Evolutionary conservation across 2,329 filamentous ascomycete species (phyloP).

Genomic region (Cyclaneusma minus): DNA sequence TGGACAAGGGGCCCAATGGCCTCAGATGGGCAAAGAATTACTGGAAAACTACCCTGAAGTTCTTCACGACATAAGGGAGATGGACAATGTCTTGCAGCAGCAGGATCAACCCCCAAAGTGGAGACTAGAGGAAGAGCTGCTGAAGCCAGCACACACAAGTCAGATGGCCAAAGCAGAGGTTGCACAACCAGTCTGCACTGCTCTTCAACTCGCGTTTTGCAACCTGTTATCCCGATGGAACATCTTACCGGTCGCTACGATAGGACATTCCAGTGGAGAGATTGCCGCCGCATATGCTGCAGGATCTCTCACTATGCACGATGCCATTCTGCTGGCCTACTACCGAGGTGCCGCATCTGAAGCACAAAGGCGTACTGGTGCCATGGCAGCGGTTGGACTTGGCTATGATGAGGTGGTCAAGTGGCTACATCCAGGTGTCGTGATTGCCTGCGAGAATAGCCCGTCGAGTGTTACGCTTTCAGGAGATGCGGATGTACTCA

Average conservation of each 20-base stretch:
- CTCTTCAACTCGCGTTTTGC: slow-evolving; percentile 29
- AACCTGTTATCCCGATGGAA: slow-evolving; percentile 23
- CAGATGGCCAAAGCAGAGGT: too few relatives aligned
- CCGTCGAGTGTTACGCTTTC: slow-evolving; percentile 11
- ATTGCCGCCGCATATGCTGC: slow-evolving; percentile 11
- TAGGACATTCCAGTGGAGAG: slow-evolving; percentile 11
- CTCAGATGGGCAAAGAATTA: slow-evolving; percentile 12
- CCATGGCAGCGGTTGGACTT: slow-evolving; percentile 36
- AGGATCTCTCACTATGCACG: slow-evolving; percentile 5
- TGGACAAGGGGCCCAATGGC: slow-evolving; percentile 18
- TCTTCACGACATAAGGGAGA: slow-evolving; percentile 5
- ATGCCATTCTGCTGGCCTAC: slow-evolving; percentile 4
- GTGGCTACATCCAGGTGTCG: too few relatives aligned
- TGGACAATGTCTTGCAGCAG: slow-evolving; percentile 8
- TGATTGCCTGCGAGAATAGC: slow-evolving; percentile 7
- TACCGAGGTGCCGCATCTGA: slow-evolving; percentile 13
- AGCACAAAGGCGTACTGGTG: slow-evolving; percentile 21
- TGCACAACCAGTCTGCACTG: slow-evolving; percentile 27
- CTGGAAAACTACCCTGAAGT: slow-evolving; percentile 5
- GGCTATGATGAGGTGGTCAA: slow-evolving; percentile 9
- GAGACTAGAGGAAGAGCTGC: too few relatives aligned
- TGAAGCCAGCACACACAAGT: too few relatives aligned
- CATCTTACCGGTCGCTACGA: slow-evolving; percentile 15
- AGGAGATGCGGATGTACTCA: slow-evolving; percentile 9
- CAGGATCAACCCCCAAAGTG: slow-evolving; percentile 3